Conservation (phyloP, 2,329 filamentous ascomycete genomes). For the Ophiostoma fasciatum region DNA sequence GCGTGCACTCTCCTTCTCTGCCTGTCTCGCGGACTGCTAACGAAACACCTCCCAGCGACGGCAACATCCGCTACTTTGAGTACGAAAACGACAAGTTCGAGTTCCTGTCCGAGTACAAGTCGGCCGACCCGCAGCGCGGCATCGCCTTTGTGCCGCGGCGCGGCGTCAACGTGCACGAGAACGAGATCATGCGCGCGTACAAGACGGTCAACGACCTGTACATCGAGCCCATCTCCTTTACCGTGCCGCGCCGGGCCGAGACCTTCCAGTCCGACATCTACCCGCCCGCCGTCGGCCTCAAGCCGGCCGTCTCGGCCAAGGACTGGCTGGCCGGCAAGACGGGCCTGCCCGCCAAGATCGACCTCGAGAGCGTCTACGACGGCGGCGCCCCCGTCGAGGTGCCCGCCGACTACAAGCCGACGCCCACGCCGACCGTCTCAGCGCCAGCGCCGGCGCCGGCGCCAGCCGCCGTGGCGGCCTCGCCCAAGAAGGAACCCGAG, state of each 20-base stretch:
- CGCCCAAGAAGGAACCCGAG: slow-evolving; percentile 38
- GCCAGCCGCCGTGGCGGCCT: slow-evolving; percentile 18
- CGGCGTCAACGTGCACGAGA: slow-evolving; percentile 90
- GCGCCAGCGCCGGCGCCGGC: slow-evolving; percentile 28
- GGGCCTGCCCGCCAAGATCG: slow-evolving; percentile 76
- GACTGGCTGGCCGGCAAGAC: slow-evolving; percentile 86
- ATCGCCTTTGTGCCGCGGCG: slow-evolving; percentile 90
- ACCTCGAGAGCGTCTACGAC: slow-evolving; percentile 82
- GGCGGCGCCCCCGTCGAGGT: slow-evolving; percentile 69
- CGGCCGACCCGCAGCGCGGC: slow-evolving; percentile 84
- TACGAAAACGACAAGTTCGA: slow-evolving; percentile 99
- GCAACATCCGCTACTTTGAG: slow-evolving; percentile 98
- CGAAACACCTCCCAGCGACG: slow-evolving; percentile 46
- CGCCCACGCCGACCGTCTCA: slow-evolving; percentile 26
- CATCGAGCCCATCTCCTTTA: slow-evolving; percentile 95
- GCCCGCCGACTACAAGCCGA: slow-evolving; percentile 49
- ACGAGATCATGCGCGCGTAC: slow-evolving; percentile 88
- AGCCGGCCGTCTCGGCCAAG: slow-evolving; percentile 61
- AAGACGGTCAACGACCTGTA: slow-evolving; percentile 93
- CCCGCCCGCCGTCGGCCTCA: slow-evolving; percentile 67
- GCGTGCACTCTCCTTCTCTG: slow-evolving; percentile 6
- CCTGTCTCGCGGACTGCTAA: too few species aligned
- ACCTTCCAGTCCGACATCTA: slow-evolving; percentile 97
- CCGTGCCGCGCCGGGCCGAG: slow-evolving; percentile 83
- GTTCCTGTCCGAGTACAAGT: slow-evolving; percentile 93